phyloP scores from a whole-genome alignment of 768 basidiomycete species.

The Lactarius deliciosus region DNA sequence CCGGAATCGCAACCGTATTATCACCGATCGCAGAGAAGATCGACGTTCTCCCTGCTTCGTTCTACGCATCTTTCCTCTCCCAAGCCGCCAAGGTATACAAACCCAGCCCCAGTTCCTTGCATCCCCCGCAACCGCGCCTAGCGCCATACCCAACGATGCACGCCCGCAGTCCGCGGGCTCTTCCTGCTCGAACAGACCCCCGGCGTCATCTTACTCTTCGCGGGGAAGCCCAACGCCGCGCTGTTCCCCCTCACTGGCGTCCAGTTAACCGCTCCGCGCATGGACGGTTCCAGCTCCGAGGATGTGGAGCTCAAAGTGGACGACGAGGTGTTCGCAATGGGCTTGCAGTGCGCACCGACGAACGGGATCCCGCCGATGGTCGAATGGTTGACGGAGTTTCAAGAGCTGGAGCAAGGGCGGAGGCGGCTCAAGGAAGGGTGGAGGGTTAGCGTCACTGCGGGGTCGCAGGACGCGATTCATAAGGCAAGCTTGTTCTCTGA shows the following conservation, averaged over 20 bases:
- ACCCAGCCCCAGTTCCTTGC: conserved; percentile 45
- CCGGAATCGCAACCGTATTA: no score
- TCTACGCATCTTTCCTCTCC: no score
- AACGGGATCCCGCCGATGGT: conserved; percentile 58
- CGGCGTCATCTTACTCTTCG: conserved; percentile 68
- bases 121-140: no score
- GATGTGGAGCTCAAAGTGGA: conserved; percentile 54
- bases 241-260: conserved; percentile 71
- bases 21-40: no score
- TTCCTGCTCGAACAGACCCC: conserved; percentile 62
- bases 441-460: conserved; percentile 65
- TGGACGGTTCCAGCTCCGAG: conserved; percentile 45
- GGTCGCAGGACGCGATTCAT: conserved; percentile 86
- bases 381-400: conserved; percentile 70
- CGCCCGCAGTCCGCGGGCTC: conserved; percentile 53
- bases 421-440: conserved; percentile 42
- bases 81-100: no score
- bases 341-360: conserved; percentile 77
- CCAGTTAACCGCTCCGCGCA: conserved; percentile 55
- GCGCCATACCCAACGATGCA: no score
- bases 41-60: no score
- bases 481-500: conserved; percentile 52
- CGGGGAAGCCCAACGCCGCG: conserved; percentile 88
- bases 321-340: conserved; percentile 48
- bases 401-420: conserved; percentile 67